Base-by-base conservation (phyloP, 352 stramenopile species). In the Pythium plurisporium region DNA sequence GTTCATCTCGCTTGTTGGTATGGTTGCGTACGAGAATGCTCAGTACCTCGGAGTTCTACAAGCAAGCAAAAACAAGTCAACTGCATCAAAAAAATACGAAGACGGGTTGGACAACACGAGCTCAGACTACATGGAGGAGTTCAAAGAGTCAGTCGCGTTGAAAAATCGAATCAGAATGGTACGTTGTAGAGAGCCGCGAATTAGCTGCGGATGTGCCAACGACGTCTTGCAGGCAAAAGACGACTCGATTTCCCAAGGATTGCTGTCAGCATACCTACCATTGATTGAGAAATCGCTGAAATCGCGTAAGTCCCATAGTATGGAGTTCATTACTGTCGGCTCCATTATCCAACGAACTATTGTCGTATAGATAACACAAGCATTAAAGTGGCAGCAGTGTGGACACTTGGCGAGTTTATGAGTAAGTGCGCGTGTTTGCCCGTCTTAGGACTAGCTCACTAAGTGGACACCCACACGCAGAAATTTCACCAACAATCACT, bases 331-430 rank as follows among this genome's bases (percentile, higher is more conserved):
- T n/a, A n/a, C n/a, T n/a, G n/a, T n/a, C n/a, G n/a, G n/a, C n/a
- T n/a, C n/a, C n/a, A n/a, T n/a, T n/a, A n/a, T 52, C 34, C 12
- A 40, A n/a, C 25, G 10, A 25, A 36, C 7, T n/a, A n/a, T n/a
- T n/a, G n/a, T n/a, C n/a, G n/a, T n/a, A n/a, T n/a, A n/a, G n/a
- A n/a, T n/a, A n/a, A n/a, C n/a, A n/a, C n/a, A n/a, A 20, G 33
- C 14, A 22, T 64, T 4, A 53, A 62, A 43, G 29, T 55, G 17
- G 55, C 51, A 22, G 50, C 55, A 11, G 14, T 65, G 6, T 65
- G 51, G 55, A 65, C 62, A 15, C 45, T 70, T 17, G 55, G 62
- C 11, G 62, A 70, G 34, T 70, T 70, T 20, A 70, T 70, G 62
- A 70, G 62, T 70, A 36, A 40, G 62, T 58, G 9, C 9, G 23